Base-by-base conservation (phyloP, 495 filamentous ascomycete genomes). In the Lepraria neglecta region DNA sequence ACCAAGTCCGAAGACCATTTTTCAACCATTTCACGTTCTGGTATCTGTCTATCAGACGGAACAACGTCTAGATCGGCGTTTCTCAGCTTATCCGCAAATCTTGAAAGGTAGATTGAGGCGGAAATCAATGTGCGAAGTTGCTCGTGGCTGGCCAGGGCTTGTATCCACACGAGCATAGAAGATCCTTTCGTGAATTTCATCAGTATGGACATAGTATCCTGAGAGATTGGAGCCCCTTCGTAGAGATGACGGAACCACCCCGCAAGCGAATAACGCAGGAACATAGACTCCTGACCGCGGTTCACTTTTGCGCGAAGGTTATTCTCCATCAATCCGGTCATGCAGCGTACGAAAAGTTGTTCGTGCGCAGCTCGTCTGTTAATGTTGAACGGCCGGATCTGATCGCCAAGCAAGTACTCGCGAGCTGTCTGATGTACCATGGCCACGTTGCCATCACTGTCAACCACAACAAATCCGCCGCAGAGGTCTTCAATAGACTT, bases 371-470 rank as follows among this genome's bases (percentile, higher is more conserved):
- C 59, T n/a, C 14, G 10, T 33, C 17, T 50, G 31, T 57, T 30
- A 40, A 67, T 33, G 11, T 38, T 24, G 64, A 73, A 67, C 5
- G 61, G 64, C 27, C 58, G 63, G 35, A 67, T 30, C n/a, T 50
- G 45, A 7, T 27, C 50, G 30, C 62, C 61, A 2, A 71, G 56
- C 9, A 77, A 59, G 44, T 73, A 77, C 46, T 77, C 75, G 28
- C 72, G 70, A 50, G 75, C 75, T 0, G 75, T 79, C 42, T 75
- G 67, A 62, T 80, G 78, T 19, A 78, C 63, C 31, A 78, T 64
- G n/a, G 67, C 60, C 15, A 76, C 70, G 21, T 72, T 64, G 3
- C 50, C 58, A 1, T 64, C 46, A 24, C 66, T 70, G 59, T 80
- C 75, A 10, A 80, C 56, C 11, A 61, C 59, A 0, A 79, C 59